Conservation (phyloP, 2,329 filamentous ascomycete genomes). For the Atkinsonella texensis region DNA sequence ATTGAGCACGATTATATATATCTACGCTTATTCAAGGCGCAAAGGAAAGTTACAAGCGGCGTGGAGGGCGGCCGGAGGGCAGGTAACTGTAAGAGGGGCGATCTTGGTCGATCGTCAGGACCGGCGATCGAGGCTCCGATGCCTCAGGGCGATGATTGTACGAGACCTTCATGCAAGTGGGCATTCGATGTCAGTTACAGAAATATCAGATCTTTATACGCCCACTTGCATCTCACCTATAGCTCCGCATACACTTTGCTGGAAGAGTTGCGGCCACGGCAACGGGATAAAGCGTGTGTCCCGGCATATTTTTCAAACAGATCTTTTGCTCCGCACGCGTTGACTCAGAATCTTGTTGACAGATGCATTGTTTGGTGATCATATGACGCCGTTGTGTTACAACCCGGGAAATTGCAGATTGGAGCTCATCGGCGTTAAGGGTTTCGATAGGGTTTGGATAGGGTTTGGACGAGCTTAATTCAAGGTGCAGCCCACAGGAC, state of each 20-base stretch:
- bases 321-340: background rate
- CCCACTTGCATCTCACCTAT: too few species aligned
- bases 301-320: background rate
- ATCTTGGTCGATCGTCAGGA: background rate
- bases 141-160: background rate
- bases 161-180: background rate
- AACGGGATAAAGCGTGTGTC: background rate
- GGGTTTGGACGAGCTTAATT: too few species aligned
- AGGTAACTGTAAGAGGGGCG: slow-evolving; percentile 1
- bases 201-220: background rate
- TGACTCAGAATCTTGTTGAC: background rate
- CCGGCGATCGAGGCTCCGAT: background rate
- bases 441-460: too few species aligned
- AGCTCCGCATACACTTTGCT: too few species aligned
- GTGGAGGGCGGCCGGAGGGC: slow-evolving; percentile 4
- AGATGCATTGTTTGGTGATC: background rate
- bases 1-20: background rate
- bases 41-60: background rate
- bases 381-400: background rate
- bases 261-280: too few species aligned
- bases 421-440: background rate
- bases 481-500: too few species aligned
- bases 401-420: background rate
- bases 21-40: background rate
- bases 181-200: background rate